A percentile compares a stretch with the other conserved stretches of the same genome.
phyloP scores from a whole-genome alignment of 2,329 filamentous ascomycete genomes.

The Neofusicoccum laricinum region DNA sequence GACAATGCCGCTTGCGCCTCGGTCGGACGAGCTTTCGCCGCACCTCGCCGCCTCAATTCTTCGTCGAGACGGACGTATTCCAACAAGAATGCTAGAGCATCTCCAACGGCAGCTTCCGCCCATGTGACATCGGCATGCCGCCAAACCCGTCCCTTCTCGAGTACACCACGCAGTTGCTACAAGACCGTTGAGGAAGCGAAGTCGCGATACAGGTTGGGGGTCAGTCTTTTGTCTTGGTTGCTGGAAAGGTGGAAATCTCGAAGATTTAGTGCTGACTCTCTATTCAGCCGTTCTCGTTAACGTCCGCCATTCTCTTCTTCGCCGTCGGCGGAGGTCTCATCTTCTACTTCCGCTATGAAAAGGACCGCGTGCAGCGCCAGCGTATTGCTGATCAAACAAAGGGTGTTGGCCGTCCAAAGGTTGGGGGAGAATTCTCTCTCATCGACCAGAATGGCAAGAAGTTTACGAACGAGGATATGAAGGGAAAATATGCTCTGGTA shows the following conservation, averaged over 20 bases:
- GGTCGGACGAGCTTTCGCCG: background rate
- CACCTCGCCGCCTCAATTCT: background rate
- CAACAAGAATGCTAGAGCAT: background rate
- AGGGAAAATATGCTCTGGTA: constrained; percentile 80
- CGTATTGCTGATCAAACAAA: constrained; percentile 89
- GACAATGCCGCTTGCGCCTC: background rate
- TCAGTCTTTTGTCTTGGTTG: background rate
- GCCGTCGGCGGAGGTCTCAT: constrained; percentile 72
- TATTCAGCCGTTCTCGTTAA: constrained; percentile 83
- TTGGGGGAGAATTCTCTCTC: constrained; percentile 82
- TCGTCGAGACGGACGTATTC: background rate
- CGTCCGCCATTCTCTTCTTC: constrained; percentile 83
- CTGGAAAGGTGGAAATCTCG: background rate
- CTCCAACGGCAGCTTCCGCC: background rate
- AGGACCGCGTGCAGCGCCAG: constrained; percentile 84
- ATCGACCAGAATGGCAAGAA: constrained; percentile 75
- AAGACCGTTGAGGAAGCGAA: constrained; percentile 18
- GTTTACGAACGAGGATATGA: constrained; percentile 77
- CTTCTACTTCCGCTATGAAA: constrained; percentile 91
- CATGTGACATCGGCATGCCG: background rate
- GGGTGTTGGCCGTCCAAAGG: constrained; percentile 87
- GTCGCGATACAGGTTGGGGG: constrained; percentile 15
- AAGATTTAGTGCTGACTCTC: background rate
- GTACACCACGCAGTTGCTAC: constrained; percentile 3
- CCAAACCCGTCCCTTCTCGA: constrained; percentile 7